phyloP scores from a whole-genome alignment of 202 grass and related monocot genomes.

The Dendrocalamus latiflorus region DNA sequence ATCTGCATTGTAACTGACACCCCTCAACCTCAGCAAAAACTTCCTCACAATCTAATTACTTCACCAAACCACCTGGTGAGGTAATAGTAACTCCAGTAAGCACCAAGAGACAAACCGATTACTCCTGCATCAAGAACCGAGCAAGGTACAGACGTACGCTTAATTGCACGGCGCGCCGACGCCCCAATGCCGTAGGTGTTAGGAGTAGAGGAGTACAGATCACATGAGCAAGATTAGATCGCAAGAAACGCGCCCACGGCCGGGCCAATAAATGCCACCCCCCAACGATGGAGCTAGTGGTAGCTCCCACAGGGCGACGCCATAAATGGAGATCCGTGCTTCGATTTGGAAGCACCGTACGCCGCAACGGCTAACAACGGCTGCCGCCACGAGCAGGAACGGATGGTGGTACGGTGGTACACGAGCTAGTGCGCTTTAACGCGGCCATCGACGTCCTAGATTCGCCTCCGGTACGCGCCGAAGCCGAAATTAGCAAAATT shows the following conservation, averaged over 20 bases:
- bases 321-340: conserved; percentile 50
- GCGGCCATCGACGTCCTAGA: background rate
- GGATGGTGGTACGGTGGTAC: no score
- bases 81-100: conserved; percentile 25
- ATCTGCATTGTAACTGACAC: background rate
- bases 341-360: conserved; percentile 28
- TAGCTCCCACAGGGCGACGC: background rate
- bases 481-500: background rate
- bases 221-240: conserved; percentile 34
- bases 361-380: conserved; percentile 29
- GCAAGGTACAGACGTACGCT: conserved; percentile 29
- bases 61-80: background rate
- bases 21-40: background rate
- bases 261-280: conserved; percentile 33
- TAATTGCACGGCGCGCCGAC: conserved; percentile 22
- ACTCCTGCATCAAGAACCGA: conserved; percentile 33
- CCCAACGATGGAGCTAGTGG: background rate
- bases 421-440: conserved; percentile 17
- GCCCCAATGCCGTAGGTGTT: background rate
- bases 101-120: conserved; percentile 26
- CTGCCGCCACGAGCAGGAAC: no score
- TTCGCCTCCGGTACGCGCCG: no score
- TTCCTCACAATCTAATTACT: background rate
- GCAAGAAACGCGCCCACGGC: conserved; percentile 38
- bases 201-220: no score